phyloP scores from a whole-genome alignment of 2,329 filamentous ascomycete genomes.

The Boeremia lycopersici region DNA sequence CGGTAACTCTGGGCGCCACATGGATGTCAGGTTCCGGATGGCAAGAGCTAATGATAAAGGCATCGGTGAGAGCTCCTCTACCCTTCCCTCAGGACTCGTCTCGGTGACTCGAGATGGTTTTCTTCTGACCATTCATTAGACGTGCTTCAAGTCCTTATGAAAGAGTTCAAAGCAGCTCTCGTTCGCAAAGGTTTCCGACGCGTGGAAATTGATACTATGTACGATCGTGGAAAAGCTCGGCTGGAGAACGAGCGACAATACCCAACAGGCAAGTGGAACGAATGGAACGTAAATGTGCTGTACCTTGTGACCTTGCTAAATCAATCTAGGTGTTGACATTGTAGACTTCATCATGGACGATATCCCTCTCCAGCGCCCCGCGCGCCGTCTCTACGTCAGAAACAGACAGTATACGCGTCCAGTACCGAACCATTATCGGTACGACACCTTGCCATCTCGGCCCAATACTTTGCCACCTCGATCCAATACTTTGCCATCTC shows the following conservation, averaged over 20 bases:
- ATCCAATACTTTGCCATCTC: not conserved
- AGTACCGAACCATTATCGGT: not conserved
- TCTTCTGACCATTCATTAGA: slow-evolving; percentile 20
- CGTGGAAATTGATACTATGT: slow-evolving; percentile 23
- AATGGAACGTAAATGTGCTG: not conserved
- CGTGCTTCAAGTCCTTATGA: slow-evolving; percentile 34
- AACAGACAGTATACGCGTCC: not conserved
- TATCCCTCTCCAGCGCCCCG: not conserved
- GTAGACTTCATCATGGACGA: slow-evolving; percentile 38
- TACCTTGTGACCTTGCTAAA: not conserved
- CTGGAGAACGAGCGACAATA: slow-evolving; percentile 26
- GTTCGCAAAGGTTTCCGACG: slow-evolving; percentile 26
- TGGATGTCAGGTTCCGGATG: slow-evolving; percentile 31
- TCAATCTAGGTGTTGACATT: slow-evolving; percentile 27
- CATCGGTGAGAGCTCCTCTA: slow-evolving; percentile 21
- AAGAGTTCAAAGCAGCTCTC: slow-evolving; percentile 26
- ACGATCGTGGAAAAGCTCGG: slow-evolving; percentile 17
- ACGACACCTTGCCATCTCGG: too few relatives aligned
- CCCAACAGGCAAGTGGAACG: slow-evolving; percentile 19
- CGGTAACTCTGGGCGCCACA: slow-evolving; percentile 11
- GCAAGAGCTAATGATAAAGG: slow-evolving; percentile 34
- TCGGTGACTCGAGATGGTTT: not conserved
- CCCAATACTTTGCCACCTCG: too few relatives aligned
- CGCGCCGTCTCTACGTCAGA: not conserved
- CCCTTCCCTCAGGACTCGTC: too few relatives aligned